Evolutionary conservation across 73 alveolate genomes (phyloP).

Genomic region (Effrenium voratum): DNA sequence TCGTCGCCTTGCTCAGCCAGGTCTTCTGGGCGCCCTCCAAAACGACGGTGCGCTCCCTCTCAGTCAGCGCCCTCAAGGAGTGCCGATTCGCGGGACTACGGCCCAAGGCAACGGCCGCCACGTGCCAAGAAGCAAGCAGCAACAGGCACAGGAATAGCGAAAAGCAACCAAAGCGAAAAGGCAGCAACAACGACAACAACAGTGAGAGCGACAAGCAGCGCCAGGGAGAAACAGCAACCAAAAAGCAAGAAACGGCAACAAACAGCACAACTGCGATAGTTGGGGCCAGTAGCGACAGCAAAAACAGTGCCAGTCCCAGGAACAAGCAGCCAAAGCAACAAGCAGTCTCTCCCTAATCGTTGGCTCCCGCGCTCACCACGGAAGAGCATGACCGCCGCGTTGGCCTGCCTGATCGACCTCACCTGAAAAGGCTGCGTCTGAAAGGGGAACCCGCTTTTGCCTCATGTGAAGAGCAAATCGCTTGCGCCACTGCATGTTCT

Average conservation of each 20-base stretch:
- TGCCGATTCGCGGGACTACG: too few relatives aligned
- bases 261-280: not conserved
- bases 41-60: slow-evolving; percentile 17
- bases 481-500: not conserved
- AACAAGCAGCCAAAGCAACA: not conserved
- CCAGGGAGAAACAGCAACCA: not conserved
- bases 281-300: not conserved
- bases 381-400: slow-evolving; percentile 45
- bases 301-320: not conserved
- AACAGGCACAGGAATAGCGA: not conserved
- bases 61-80: slow-evolving; percentile 25
- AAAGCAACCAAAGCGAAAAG: not conserved
- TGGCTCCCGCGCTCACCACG: slow-evolving; percentile 1
- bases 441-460: not conserved
- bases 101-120: too few relatives aligned
- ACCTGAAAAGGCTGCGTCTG: not conserved
- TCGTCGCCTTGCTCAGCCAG: slow-evolving; percentile 24
- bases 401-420: slow-evolving; percentile 23
- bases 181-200: too few relatives aligned
- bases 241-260: not conserved
- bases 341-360: not conserved
- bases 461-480: too few relatives aligned
- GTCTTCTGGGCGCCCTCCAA: slow-evolving; percentile 51
- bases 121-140: too few relatives aligned
- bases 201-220: not conserved